phyloP scores from a whole-genome alignment of 176 grass and related monocot genomes.

The Secale cereale region DNA sequence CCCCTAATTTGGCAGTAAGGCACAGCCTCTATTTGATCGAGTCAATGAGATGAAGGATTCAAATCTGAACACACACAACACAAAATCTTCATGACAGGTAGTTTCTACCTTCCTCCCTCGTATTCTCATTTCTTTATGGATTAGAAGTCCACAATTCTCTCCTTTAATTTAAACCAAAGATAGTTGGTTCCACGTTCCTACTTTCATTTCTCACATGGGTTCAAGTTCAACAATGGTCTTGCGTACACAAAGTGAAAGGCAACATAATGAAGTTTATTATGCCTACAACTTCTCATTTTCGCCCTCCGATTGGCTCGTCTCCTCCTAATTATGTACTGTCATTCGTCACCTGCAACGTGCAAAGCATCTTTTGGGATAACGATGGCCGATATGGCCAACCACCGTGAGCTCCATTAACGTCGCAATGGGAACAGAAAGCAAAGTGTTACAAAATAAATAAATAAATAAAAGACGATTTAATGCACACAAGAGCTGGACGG shows the following conservation, averaged over 20 bases:
- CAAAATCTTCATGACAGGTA: too few relatives aligned
- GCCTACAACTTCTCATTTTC: background rate
- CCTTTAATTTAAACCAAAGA: background rate
- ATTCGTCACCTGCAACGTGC: background rate
- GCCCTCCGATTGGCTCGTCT: background rate
- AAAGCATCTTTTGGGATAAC: background rate
- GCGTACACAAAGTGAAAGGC: background rate
- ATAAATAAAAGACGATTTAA: too few relatives aligned
- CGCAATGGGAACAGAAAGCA: background rate
- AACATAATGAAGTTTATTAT: background rate
- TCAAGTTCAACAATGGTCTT: background rate
- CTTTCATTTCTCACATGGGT: background rate
- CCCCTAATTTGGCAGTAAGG: too few relatives aligned
- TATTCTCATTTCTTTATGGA: too few relatives aligned
- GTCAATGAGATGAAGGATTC: too few relatives aligned
- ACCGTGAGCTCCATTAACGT: background rate
- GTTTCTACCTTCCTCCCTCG: too few relatives aligned
- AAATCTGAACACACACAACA: too few relatives aligned
- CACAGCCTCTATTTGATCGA: too few relatives aligned
- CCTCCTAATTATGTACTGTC: background rate
- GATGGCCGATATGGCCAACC: background rate
- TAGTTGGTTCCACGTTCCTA: background rate
- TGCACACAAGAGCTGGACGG: background rate
- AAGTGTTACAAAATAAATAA: background rate
- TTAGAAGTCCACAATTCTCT: too few relatives aligned